These are phyloP conservation scores for Diutina siamensis DNA, from an alignment of 1,139 yeast species.

Conservation along the genomic window DNA sequence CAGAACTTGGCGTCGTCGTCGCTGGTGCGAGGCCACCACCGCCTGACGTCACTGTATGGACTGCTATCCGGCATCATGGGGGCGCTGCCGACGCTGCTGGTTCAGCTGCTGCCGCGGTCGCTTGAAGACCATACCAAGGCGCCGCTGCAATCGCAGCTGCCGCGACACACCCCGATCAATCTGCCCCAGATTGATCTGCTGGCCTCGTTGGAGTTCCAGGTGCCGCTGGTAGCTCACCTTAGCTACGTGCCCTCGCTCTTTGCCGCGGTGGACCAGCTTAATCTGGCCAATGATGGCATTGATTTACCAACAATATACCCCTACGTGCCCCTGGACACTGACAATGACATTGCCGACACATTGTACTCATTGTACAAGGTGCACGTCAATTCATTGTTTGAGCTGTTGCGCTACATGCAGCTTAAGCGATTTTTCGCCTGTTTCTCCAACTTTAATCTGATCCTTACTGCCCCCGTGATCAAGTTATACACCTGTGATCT, in stretches of 20 bases:
- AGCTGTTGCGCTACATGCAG: constrained; percentile 58
- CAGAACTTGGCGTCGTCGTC: not conserved
- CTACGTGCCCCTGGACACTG: constrained; percentile 32
- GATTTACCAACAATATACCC: constrained; percentile 42
- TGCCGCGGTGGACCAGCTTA: constrained; percentile 16
- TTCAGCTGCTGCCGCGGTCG: not conserved
- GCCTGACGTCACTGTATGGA: not conserved
- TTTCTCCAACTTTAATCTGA: constrained; percentile 43
- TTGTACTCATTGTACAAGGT: constrained; percentile 49
- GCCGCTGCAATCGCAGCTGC: constrained; percentile 8
- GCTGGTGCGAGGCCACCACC: not conserved
- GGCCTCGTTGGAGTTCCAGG: constrained; percentile 6
- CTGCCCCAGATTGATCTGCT: constrained; percentile 8
- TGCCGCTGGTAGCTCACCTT: constrained; percentile 13
- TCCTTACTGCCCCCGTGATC: constrained; percentile 55
- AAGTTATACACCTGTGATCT: constrained; percentile 43
- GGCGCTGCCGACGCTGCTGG: not conserved
- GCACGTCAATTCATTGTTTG: constrained; percentile 53
- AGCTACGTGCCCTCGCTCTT: constrained; percentile 29
- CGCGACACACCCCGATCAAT: constrained; percentile 6
- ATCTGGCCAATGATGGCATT: constrained; percentile 14
- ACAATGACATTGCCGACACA: constrained; percentile 50
- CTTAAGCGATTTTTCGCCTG: constrained; percentile 46
- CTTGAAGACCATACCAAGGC: not conserved
- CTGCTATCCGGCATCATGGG: not conserved